A percentile compares a stretch with the other conserved stretches of the same genome.
phyloP scores from a whole-genome alignment of 345 rosid species.

The Brassica incana region DNA sequence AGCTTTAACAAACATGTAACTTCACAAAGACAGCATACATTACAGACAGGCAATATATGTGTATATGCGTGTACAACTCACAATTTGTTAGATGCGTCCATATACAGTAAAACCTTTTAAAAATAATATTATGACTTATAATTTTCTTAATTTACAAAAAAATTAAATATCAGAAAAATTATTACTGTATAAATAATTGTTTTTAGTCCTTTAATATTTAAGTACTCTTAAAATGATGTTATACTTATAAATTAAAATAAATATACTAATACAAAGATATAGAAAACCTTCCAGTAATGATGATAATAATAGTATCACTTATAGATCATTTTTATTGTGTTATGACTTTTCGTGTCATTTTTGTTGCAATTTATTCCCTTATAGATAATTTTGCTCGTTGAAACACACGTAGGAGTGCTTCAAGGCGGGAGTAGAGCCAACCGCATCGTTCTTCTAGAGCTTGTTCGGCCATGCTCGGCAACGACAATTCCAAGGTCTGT shows the following conservation, averaged over 20 bases:
- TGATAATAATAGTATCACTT: background rate
- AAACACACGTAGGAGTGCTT: background rate
- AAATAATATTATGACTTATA: background rate
- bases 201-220: background rate
- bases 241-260: background rate
- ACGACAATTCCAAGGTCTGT: background rate
- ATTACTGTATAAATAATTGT: too few relatives aligned
- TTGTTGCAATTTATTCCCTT: background rate
- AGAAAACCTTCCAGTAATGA: background rate
- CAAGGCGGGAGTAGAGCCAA: background rate
- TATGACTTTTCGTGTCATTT: background rate
- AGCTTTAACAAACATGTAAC: slow-evolving; percentile 19
- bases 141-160: background rate
- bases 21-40: background rate
- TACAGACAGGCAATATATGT: background rate
- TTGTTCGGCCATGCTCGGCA: background rate
- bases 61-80: slow-evolving; percentile 10
- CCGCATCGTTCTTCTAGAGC: background rate
- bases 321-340: background rate
- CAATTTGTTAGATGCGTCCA: background rate
- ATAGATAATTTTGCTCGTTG: background rate
- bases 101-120: background rate
- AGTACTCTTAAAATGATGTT: background rate
- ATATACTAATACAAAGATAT: background rate
- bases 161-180: too few relatives aligned